These are phyloP conservation scores for Nothophoma quercina DNA, from an alignment of 2,329 filamentous ascomycete species.

Conservation along the genomic window DNA sequence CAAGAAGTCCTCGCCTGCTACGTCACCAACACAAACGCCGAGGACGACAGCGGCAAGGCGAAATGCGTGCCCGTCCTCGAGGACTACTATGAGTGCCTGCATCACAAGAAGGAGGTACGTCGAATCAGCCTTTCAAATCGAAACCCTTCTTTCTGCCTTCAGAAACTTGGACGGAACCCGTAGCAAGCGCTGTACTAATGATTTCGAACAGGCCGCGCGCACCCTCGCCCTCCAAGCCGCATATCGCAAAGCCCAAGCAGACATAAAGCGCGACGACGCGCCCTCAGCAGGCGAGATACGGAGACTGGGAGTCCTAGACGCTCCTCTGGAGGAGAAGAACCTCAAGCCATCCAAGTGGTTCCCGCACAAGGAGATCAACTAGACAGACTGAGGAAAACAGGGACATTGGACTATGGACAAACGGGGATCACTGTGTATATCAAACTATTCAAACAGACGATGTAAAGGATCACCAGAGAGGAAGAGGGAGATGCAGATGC, in stretches of 20 bases:
- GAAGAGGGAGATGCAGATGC: constrained; percentile 6
- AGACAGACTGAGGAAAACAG: constrained; percentile 2
- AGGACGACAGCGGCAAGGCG: constrained; percentile 81
- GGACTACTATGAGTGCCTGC: constrained; percentile 98
- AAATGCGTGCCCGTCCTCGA: constrained; percentile 87
- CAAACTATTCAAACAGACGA: constrained; percentile 3
- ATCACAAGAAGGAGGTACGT: constrained; percentile 97
- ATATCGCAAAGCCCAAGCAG: constrained; percentile 78
- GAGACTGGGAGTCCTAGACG: constrained; percentile 79
- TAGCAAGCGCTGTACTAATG: too few species aligned
- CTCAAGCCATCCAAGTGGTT: constrained; percentile 55
- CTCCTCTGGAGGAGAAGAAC: constrained; percentile 76
- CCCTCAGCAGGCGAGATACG: constrained; percentile 87
- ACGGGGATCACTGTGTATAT: constrained; percentile 9
- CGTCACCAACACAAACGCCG: constrained; percentile 85
- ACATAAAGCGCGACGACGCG: constrained; percentile 78
- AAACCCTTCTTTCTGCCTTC: too few species aligned
- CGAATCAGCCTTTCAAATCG: too few species aligned
- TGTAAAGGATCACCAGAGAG: neutral
- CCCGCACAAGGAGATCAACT: constrained; percentile 53
- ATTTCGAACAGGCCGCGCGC: constrained; percentile 77
- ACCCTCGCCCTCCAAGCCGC: constrained; percentile 80
- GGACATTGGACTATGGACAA: too few species aligned
- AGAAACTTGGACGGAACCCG: too few species aligned
- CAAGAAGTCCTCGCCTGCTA: constrained; percentile 99